Percentiles rank a stretch among this genome's conserved stretches.
phyloP scores from a whole-genome alignment of 169 alveolate genomes.

The Babesia sp. region DNA sequence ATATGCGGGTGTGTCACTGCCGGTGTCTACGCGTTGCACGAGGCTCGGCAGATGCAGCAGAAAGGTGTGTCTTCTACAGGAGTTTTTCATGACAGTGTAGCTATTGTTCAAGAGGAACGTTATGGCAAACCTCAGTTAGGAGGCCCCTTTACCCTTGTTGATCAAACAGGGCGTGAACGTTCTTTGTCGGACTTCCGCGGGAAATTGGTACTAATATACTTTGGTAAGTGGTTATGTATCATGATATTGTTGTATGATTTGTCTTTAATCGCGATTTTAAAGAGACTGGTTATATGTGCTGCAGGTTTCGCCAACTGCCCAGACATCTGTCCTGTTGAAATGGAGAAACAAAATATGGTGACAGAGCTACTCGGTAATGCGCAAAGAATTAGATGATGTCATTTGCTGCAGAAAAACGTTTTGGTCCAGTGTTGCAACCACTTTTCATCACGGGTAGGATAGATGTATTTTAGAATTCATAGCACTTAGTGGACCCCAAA shows the following conservation, averaged over 20 bases:
- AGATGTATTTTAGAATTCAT: background rate
- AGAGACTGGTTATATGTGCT: background rate
- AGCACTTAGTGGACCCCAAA: slow-evolving; percentile 67
- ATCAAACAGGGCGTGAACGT: slow-evolving; percentile 64
- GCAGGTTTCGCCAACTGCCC: slow-evolving; percentile 86
- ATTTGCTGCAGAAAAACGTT: slow-evolving; percentile 37
- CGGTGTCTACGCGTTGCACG: slow-evolving; percentile 19
- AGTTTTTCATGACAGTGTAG: background rate
- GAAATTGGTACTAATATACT: slow-evolving; percentile 62
- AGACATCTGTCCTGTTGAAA: slow-evolving; percentile 88
- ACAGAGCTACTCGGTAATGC: slow-evolving; percentile 70
- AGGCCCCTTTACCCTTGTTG: slow-evolving; percentile 80
- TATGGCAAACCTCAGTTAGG: slow-evolving; percentile 84
- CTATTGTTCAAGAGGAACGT: slow-evolving; percentile 50
- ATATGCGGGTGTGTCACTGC: slow-evolving; percentile 28
- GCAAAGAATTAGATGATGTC: background rate
- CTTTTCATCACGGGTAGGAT: slow-evolving; percentile 68
- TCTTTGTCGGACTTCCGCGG: slow-evolving; percentile 66
- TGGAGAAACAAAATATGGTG: slow-evolving; percentile 82
- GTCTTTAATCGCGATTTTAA: background rate
- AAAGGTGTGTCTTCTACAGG: slow-evolving; percentile 6
- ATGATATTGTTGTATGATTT: background rate
- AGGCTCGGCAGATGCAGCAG: slow-evolving; percentile 7
- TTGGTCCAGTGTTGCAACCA: slow-evolving; percentile 74
- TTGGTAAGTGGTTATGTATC: slow-evolving; percentile 43